Evolutionary conservation across 2,329 filamentous ascomycete species (phyloP), one percentile per base, ranked within the genome.

Genomic region (Apiospora arundinis): DNA sequence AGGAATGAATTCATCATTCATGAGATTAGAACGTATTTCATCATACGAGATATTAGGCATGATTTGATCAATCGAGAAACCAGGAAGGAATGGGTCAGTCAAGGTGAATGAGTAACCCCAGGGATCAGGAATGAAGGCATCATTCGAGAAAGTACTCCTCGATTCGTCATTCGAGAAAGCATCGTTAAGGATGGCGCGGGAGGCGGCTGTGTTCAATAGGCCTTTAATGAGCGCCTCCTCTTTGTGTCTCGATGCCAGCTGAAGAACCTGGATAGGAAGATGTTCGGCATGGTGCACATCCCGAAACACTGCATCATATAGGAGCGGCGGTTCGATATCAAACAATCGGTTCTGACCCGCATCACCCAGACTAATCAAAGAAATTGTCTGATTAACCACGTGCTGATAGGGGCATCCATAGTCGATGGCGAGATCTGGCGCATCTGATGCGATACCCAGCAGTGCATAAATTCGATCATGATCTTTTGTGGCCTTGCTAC

Each of bases 401-500:
- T 56, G 14, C 18, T 56, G 49, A 6, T 32, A 56, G 25, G 49
- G 25, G 16, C 14, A 32, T 4, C 16, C 49, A 4, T 56, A 56
- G 1, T 32, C 28, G 16, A 56, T 56, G 21, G 25, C 25, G 14
- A 32, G 3, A 16, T 18, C 25, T 7, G 25, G 25, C 0, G 49
- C 16, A 21, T 56, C 49, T 6, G 49, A 56, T 2, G 49, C 49
- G 6, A 44, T 67, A 18, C 63, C 32, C 3, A 67, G 4, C 23
- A 67, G n/a, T 2, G 63, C 63, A 28, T 42, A 67, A 21, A 67
- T 45, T 2, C n/a, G 32, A 45, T 67, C 63, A 11, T 67, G 63
- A 1, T 25, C n/a, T 7, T 28, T 11, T 4, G n/a, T 67, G 40
- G 63, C 63, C 0, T 67, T 1, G 63, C 40, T 67, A 0, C n/a